These are phyloP conservation scores for Porphyrellus cyaneotinctus DNA, from an alignment of 768 basidiomycete species.

Conservation along the genomic window DNA sequence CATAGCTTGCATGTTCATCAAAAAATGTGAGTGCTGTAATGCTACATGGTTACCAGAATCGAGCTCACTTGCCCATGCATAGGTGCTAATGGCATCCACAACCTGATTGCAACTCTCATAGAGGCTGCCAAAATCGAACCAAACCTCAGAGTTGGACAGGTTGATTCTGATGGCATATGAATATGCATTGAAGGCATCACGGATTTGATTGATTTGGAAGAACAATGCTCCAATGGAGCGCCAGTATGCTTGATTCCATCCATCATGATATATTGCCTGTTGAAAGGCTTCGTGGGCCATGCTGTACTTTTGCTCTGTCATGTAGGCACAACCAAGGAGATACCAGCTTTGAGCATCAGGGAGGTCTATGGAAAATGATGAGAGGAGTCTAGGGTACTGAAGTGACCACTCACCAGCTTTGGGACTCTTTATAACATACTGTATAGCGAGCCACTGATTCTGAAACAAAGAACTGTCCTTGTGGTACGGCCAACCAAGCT, in stretches of 20 bases:
- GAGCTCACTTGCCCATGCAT: slow-evolving; percentile 90
- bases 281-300: slow-evolving; percentile 99
- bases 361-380: slow-evolving; percentile 54
- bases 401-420: slow-evolving; percentile 70
- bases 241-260: slow-evolving; percentile 99
- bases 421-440: slow-evolving; percentile 89
- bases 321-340: slow-evolving; percentile 94
- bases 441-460: slow-evolving; percentile 91
- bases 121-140: slow-evolving; percentile 90
- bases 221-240: slow-evolving; percentile 98
- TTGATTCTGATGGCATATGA: slow-evolving; percentile 98
- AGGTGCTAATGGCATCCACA: slow-evolving; percentile 97
- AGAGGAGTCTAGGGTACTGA: background rate
- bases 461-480: slow-evolving; percentile 93
- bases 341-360: slow-evolving; percentile 99
- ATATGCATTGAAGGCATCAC: slow-evolving; percentile 97
- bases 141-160: slow-evolving; percentile 81
- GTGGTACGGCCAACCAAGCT: slow-evolving; percentile 96
- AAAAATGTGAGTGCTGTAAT: slow-evolving; percentile 69
- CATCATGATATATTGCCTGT: slow-evolving; percentile 97
- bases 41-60: slow-evolving; percentile 84
- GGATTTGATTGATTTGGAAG: slow-evolving; percentile 99
- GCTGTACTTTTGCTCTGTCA: slow-evolving; percentile 99
- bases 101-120: slow-evolving; percentile 99
- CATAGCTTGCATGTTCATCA: slow-evolving; percentile 74